A percentile compares a stretch with the other conserved stretches of the same genome.
phyloP scores from a whole-genome alignment of 2,329 filamentous ascomycete genomes.

The Venturia pyrina region DNA sequence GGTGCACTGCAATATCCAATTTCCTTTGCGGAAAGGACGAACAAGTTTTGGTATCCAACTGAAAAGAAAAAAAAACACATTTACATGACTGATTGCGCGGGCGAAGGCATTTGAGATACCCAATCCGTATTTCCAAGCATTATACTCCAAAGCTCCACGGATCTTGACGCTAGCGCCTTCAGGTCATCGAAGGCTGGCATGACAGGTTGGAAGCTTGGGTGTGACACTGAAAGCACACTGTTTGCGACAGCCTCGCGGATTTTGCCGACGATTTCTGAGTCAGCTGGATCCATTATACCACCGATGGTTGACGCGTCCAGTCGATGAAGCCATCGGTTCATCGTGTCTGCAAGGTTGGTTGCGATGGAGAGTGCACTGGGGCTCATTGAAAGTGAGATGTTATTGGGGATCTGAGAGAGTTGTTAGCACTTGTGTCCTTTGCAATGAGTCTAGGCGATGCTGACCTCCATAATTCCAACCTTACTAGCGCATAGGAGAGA shows the following conservation, averaged over 20 bases:
- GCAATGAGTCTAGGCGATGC: too few species aligned
- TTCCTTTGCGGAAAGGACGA: not conserved
- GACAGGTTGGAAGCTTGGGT: not conserved
- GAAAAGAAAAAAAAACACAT: not conserved
- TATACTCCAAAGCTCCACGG: not conserved
- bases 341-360: not conserved
- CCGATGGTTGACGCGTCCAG: not conserved
- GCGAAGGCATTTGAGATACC: not conserved
- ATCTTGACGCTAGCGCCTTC: not conserved
- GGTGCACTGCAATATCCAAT: not conserved
- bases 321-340: not conserved
- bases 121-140: not conserved
- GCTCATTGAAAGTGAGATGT: not conserved
- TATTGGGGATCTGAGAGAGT: not conserved
- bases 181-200: slow-evolving; percentile 4
- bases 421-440: not conserved
- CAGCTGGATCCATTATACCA: not conserved
- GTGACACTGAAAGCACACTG: not conserved
- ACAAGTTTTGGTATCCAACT: not conserved
- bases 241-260: not conserved
- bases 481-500: not conserved
- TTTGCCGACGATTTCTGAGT: not conserved
- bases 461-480: not conserved
- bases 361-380: not conserved
- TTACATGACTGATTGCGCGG: not conserved